A percentile compares a stretch with the other conserved stretches of the same genome.
phyloP scores from a whole-genome alignment of 192 early-diverging fungal genomes.

The Dissophora globulifera region DNA sequence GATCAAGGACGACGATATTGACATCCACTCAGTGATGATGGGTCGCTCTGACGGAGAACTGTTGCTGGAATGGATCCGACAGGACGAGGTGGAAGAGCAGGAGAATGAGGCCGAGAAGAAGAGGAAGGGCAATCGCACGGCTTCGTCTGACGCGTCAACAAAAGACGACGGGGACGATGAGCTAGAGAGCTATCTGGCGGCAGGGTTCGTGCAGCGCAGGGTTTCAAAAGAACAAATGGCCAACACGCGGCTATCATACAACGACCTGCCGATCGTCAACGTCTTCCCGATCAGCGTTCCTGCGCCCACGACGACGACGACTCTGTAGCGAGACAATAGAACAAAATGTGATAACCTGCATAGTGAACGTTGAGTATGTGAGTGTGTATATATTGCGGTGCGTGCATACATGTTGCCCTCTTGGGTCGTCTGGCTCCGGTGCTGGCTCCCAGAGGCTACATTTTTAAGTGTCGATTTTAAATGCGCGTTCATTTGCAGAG shows the following conservation, averaged over 20 bases:
- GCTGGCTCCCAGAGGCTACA: too few species aligned
- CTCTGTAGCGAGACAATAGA: slow-evolving; percentile 5
- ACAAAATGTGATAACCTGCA: not conserved
- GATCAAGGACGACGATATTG: slow-evolving; percentile 37
- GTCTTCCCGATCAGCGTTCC: slow-evolving; percentile 16
- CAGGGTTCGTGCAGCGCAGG: slow-evolving; percentile 30
- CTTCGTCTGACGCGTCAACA: too few species aligned
- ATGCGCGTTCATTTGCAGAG: not conserved
- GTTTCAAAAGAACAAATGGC: slow-evolving; percentile 27
- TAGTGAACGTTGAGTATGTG: not conserved
- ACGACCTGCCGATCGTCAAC: slow-evolving; percentile 41
- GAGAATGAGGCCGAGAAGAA: too few species aligned
- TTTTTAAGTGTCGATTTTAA: too few species aligned
- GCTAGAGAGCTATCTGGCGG: not conserved
- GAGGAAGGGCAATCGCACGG: too few species aligned
- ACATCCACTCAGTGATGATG: slow-evolving; percentile 46
- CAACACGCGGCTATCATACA: slow-evolving; percentile 32
- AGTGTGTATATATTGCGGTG: not conserved
- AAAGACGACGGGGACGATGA: too few species aligned
- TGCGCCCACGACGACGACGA: too few species aligned
- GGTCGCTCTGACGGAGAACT: slow-evolving; percentile 15
- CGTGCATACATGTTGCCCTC: too few species aligned
- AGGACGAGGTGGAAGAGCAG: not conserved
- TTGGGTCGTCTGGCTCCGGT: too few species aligned
- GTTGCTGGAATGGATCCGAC: slow-evolving; percentile 30